A percentile compares a stretch with the other conserved stretches of the same genome.
Evolutionary conservation across 2,329 filamentous ascomycete genomes (phyloP).

Genomic region (Scedosporium apiospermum): DNA sequence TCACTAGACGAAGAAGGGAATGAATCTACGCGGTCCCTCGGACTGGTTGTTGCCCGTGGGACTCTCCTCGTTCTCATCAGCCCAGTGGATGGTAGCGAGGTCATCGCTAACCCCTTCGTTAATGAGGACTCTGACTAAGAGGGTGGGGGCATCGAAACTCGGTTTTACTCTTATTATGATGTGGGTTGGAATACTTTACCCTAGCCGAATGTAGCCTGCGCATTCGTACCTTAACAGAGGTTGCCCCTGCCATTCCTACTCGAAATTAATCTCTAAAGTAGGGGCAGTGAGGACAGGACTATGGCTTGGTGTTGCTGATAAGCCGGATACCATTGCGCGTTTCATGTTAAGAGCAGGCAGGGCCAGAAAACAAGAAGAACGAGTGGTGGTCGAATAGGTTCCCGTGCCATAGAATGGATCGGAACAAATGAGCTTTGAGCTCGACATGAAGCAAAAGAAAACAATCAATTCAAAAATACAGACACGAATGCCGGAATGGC

Average conservation of each 20-base stretch:
- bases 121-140: constrained; percentile 12
- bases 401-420: background rate
- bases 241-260: too few species aligned
- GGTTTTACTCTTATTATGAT: background rate
- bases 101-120: constrained; percentile 84
- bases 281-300: too few species aligned
- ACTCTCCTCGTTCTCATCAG: constrained; percentile 89
- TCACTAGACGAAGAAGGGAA: constrained; percentile 81
- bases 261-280: too few species aligned
- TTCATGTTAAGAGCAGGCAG: too few species aligned
- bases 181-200: background rate
- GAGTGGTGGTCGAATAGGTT: background rate
- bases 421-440: background rate
- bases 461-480: background rate
- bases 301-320: too few species aligned
- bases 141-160: background rate
- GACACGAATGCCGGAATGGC: background rate
- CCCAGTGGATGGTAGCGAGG: constrained; percentile 87
- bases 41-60: constrained; percentile 81
- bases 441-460: background rate
- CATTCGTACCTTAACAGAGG: background rate
- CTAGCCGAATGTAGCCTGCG: background rate
- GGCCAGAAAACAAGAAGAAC: too few species aligned
- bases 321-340: too few species aligned
- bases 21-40: constrained; percentile 68